Conservation (phyloP, 75 land plant genomes). For the Picea sitchensis region DNA sequence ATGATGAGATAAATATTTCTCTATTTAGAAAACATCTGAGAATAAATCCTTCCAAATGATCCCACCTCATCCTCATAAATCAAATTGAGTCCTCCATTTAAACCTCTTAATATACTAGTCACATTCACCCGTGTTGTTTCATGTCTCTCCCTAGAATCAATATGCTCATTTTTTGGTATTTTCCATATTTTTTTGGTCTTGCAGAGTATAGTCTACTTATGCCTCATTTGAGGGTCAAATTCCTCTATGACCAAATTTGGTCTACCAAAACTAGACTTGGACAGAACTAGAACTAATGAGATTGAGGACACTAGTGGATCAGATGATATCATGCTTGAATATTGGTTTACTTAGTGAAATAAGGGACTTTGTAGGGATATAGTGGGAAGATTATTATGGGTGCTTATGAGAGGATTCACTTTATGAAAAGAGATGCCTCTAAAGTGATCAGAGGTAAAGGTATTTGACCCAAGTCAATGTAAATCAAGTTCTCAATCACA, state of each 20-base stretch:
- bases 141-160: background rate
- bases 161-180: background rate
- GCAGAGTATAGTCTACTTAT: background rate
- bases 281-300: slow-evolving; percentile 29
- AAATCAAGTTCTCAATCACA: too few relatives aligned
- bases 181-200: background rate
- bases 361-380: slow-evolving; percentile 27
- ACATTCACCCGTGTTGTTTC: background rate
- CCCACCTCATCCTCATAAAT: background rate
- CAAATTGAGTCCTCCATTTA: background rate
- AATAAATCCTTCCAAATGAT: background rate
- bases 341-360: background rate
- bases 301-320: slow-evolving; percentile 59
- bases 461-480: too few relatives aligned
- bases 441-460: too few relatives aligned
- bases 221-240: background rate
- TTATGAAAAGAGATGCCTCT: too few relatives aligned
- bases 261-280: background rate
- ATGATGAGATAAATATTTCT: background rate
- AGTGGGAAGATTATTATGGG: too few relatives aligned
- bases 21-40: background rate
- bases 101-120: background rate
- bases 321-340: slow-evolving; percentile 33
- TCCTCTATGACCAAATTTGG: background rate
- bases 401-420: too few relatives aligned